Conservation (phyloP, 257 asterid genomes). For the Anisodus tanguticus region DNA sequence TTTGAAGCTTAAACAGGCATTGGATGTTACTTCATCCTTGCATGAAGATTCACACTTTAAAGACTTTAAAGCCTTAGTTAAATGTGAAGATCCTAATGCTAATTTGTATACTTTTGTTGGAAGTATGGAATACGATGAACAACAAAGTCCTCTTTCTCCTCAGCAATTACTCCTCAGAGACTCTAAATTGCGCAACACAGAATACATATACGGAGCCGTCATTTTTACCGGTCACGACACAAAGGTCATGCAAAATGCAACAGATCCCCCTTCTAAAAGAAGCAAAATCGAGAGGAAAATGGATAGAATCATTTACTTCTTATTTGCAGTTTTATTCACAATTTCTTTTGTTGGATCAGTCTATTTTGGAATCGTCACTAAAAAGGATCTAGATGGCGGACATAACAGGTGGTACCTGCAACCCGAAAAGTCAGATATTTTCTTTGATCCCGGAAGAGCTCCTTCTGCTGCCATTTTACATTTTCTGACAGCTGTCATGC, state of each 20-base stretch:
- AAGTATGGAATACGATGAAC: slow-evolving; percentile 65
- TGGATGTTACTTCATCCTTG: slow-evolving; percentile 65
- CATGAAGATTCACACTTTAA: slow-evolving; percentile 50
- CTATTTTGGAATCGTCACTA: slow-evolving; percentile 73
- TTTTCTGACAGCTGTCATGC: slow-evolving; percentile 74
- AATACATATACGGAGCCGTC: slow-evolving; percentile 78
- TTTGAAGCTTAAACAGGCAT: slow-evolving; percentile 79
- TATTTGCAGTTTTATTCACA: slow-evolving; percentile 68
- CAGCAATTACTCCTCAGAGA: slow-evolving; percentile 82
- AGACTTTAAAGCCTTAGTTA: slow-evolving; percentile 66
- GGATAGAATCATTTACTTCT: slow-evolving; percentile 81
- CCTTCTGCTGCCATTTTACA: slow-evolving; percentile 74
- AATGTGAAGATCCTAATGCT: slow-evolving; percentile 95
- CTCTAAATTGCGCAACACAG: slow-evolving; percentile 84
- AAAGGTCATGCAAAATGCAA: slow-evolving; percentile 88
- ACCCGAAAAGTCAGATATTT: slow-evolving; percentile 55
- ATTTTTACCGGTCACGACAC: slow-evolving; percentile 92
- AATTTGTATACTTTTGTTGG: slow-evolving; percentile 79
- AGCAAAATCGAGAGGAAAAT: slow-evolving; percentile 86
- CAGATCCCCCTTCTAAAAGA: slow-evolving; percentile 90
- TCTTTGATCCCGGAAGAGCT: slow-evolving; percentile 76
- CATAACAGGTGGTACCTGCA: slow-evolving; percentile 76
- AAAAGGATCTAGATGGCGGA: slow-evolving; percentile 58
- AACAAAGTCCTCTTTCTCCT: slow-evolving; percentile 76
- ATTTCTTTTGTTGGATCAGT: slow-evolving; percentile 71